These are phyloP conservation scores for Lentinus tigrinus DNA, from an alignment of 768 basidiomycete species.

Conservation along the genomic window DNA sequence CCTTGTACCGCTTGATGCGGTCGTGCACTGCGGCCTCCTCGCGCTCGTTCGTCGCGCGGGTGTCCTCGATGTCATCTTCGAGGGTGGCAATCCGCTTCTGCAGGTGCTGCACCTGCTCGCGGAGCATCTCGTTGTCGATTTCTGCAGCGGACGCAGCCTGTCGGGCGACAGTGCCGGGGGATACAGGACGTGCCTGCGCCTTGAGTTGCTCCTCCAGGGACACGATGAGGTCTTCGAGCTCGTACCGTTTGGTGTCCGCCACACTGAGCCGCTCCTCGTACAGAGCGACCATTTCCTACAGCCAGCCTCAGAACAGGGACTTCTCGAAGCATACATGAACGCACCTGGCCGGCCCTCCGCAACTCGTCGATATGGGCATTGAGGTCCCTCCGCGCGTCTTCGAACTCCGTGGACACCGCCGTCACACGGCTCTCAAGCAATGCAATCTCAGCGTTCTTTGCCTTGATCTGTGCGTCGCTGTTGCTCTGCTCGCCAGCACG, in stretches of 20 bases:
- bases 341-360: slow-evolving; percentile 83
- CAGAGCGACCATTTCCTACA: slow-evolving; percentile 87
- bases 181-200: slow-evolving; percentile 30
- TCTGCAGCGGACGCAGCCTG: slow-evolving; percentile 70
- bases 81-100: slow-evolving; percentile 71
- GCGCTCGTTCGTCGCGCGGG: slow-evolving; percentile 62
- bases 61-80: slow-evolving; percentile 87
- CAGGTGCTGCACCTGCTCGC: slow-evolving; percentile 86
- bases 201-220: slow-evolving; percentile 54
- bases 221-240: slow-evolving; percentile 66
- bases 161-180: slow-evolving; percentile 35
- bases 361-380: slow-evolving; percentile 78
- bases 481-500: slow-evolving; percentile 52
- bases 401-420: slow-evolving; percentile 45
- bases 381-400: slow-evolving; percentile 66
- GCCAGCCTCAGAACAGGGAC: slow-evolving; percentile 2
- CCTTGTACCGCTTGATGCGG: slow-evolving; percentile 64
- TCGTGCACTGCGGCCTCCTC: slow-evolving; percentile 68
- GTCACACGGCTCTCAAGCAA: slow-evolving; percentile 49
- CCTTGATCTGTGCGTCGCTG: slow-evolving; percentile 46
- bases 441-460: slow-evolving; percentile 62
- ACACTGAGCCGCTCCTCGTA: slow-evolving; percentile 86
- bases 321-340: slow-evolving; percentile 10
- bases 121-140: slow-evolving; percentile 93
- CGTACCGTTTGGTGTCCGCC: slow-evolving; percentile 71